Evolutionary conservation across 2,329 filamentous ascomycete genomes (phyloP).

Genomic region (Xenoacremonium recifei): DNA sequence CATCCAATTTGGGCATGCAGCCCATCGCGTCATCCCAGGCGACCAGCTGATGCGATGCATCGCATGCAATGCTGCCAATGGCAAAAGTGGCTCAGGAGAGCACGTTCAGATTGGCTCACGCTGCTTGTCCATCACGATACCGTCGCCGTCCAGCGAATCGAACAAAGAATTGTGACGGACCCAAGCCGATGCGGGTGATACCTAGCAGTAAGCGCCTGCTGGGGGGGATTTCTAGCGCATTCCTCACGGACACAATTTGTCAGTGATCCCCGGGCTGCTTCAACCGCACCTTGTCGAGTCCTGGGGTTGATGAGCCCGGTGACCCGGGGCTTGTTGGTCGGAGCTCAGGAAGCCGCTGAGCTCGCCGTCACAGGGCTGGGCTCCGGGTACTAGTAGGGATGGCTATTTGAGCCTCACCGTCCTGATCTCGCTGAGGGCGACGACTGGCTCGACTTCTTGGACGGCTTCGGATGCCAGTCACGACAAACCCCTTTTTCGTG

Average conservation of each 20-base stretch:
- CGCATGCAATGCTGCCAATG: constrained; percentile 24
- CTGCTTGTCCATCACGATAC: constrained; percentile 10
- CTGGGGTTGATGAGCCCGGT: not conserved
- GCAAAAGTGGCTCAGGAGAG: constrained; percentile 21
- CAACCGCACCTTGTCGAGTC: too few species aligned
- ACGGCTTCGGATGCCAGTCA: too few species aligned
- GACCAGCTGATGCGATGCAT: constrained; percentile 27
- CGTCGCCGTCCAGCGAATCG: constrained; percentile 10
- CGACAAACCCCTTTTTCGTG: not conserved
- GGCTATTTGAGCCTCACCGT: not conserved
- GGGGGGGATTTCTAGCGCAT: not conserved
- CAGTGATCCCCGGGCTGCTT: too few species aligned
- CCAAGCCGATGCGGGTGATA: constrained; percentile 2
- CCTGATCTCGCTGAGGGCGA: too few species aligned
- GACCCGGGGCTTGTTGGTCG: too few species aligned
- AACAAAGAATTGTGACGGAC: constrained; percentile 5
- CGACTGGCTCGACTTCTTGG: too few species aligned
- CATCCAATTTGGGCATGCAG: constrained; percentile 23
- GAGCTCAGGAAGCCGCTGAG: too few species aligned
- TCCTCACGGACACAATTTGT: not conserved
- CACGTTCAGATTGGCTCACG: constrained; percentile 21
- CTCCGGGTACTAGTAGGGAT: not conserved
- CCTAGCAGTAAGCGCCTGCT: constrained; percentile 1
- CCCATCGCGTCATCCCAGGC: constrained; percentile 25
- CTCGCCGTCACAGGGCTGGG: not conserved